Evolutionary conservation across 345 rosid species (phyloP).

Genomic region (Bruguiera gymnorhiza): DNA sequence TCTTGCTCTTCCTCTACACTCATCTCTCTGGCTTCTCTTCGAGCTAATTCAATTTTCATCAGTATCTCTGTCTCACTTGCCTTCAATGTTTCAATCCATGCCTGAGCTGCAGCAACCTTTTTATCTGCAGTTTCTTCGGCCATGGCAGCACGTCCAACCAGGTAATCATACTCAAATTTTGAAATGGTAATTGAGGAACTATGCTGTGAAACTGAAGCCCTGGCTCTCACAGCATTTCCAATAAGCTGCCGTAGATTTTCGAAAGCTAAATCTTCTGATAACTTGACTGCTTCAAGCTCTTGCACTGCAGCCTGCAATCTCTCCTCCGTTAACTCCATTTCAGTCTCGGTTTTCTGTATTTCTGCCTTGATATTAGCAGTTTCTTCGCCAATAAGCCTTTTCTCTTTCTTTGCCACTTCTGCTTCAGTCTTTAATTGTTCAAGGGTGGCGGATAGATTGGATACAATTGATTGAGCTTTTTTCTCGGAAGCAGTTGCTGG

Average conservation of each 20-base stretch:
- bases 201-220: conserved; percentile 45
- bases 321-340: conserved; percentile 50
- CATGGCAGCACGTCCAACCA: conserved; percentile 53
- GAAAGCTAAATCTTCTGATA: conserved; percentile 55
- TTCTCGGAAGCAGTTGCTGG: conserved; percentile 45
- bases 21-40: conserved; percentile 42
- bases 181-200: conserved; percentile 54
- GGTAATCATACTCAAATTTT: conserved; percentile 75
- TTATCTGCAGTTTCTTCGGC: conserved; percentile 75
- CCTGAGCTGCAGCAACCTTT: conserved; percentile 81
- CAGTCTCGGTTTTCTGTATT: conserved; percentile 44
- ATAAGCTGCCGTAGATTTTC: conserved; percentile 47
- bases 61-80: conserved; percentile 63
- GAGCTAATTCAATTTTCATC: conserved; percentile 54
- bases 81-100: conserved; percentile 80
- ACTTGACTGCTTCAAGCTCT: conserved; percentile 57
- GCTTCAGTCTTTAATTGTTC: conserved; percentile 57
- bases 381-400: conserved; percentile 44
- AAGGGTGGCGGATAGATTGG: conserved; percentile 47
- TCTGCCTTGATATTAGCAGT: conserved; percentile 40
- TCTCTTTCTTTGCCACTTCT: conserved; percentile 58
- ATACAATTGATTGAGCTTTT: conserved; percentile 45
- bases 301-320: conserved; percentile 45
- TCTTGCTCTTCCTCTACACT: conserved; percentile 55
- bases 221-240: conserved; percentile 39